A percentile compares a stretch with the other conserved stretches of the same genome.
These are phyloP conservation scores for Coemansia sp. DNA, from an alignment of 192 early-diverging fungal species.

Conservation along the genomic window DNA sequence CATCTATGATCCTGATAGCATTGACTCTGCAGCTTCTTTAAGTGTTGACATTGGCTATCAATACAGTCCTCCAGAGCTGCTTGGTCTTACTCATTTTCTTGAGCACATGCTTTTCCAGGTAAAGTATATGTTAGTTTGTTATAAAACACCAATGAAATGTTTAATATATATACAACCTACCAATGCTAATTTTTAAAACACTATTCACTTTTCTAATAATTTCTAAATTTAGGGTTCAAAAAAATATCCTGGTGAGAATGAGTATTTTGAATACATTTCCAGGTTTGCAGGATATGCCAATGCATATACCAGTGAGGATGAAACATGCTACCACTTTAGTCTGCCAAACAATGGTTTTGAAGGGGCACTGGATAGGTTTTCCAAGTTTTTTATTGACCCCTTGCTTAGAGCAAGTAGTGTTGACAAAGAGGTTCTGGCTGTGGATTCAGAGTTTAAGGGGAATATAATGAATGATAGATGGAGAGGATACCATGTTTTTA, in stretches of 20 bases:
- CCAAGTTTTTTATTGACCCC: constrained; percentile 90
- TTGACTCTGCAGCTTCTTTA: constrained; percentile 59
- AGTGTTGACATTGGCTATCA: constrained; percentile 64
- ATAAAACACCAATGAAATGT: too few relatives aligned
- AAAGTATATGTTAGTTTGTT: too few relatives aligned
- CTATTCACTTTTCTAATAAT: neutral
- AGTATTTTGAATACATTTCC: constrained; percentile 47
- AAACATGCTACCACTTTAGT: constrained; percentile 32
- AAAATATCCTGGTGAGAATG: constrained; percentile 71
- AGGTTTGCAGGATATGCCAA: constrained; percentile 30
- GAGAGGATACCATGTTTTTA: constrained; percentile 7
- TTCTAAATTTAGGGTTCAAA: constrained; percentile 47
- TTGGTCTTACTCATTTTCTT: constrained; percentile 69
- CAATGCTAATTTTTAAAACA: too few relatives aligned
- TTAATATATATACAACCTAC: neutral
- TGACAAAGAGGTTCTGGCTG: constrained; percentile 81
- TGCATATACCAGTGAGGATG: constrained; percentile 23
- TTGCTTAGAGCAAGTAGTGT: constrained; percentile 78
- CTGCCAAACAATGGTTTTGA: constrained; percentile 52
- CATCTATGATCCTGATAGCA: constrained; percentile 57
- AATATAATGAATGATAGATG: constrained; percentile 74
- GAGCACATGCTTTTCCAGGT: constrained; percentile 73
- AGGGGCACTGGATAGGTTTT: constrained; percentile 68
- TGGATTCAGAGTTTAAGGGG: constrained; percentile 92
- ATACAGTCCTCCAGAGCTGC: constrained; percentile 59